Base-by-base conservation (phyloP, 768 basidiomycete species). In the Auriscalpium orientale region DNA sequence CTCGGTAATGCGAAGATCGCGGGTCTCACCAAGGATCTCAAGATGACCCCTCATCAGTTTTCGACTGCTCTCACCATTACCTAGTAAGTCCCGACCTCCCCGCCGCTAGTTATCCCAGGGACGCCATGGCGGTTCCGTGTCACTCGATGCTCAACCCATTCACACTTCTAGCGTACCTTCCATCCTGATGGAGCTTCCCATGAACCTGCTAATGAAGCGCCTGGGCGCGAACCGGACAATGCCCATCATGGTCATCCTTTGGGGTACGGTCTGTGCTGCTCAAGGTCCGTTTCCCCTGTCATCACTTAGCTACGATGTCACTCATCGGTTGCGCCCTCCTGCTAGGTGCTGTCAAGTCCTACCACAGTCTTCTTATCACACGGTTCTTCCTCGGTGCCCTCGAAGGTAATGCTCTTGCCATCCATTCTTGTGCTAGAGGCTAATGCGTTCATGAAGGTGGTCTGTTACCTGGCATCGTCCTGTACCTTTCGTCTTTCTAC, bases 191-290 rank as follows among this genome's bases (percentile, higher is more conserved):
- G 71, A 64, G 43, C 38, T 65, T 11, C 65, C 65, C 35, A 59
- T 62, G 46, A 69, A 67, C 53, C 34, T 64, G 33, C 48, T 67
- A 6, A 53, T 66, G 53, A 65, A 77, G 70, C 55, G 75, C 71
- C 62, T 76, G 46, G 79, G 83, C 3, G 81, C 85, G 1, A 77
- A 83, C n/a, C 74, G 80, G 55, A 68, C 80, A 48, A 74, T 85
- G 65, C 86, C 87, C 0, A 67, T 79, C 1, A 80, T 87, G 77
- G 68, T 87, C 49, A 75, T 79, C 0, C 61, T 80, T 1, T 89
- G 87, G 86, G 87, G 87, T n/a, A 49, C 86, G 18, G 76, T 83
- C 15, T 76, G 79, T 10, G 74, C 82, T 9, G 70, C 81, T 46
- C 85, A 88, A 75, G 84, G 83, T 77, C 51, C 20, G 62, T 59